Percentiles rank a stretch among this genome's conserved stretches.
phyloP scores from a whole-genome alignment of 169 alveolate genomes.

The Hepatocystis sp. region DNA sequence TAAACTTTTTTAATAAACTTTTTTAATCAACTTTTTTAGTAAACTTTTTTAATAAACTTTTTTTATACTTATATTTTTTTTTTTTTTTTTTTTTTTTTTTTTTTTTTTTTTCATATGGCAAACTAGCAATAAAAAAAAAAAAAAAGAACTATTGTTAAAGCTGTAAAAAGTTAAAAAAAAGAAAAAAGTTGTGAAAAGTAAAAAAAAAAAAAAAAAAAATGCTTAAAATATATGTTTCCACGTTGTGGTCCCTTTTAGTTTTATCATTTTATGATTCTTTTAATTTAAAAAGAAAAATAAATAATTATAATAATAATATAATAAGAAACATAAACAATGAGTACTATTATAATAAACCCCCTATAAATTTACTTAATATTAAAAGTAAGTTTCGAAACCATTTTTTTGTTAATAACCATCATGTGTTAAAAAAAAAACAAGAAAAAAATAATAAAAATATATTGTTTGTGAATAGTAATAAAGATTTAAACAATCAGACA shows the following conservation, averaged over 20 bases:
- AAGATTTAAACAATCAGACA: no score
- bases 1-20: no score
- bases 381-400: no score
- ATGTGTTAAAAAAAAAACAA: slow-evolving; percentile 15
- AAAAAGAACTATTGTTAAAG: no score
- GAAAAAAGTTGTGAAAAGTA: no score
- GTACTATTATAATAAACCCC: no score
- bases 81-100: neutral
- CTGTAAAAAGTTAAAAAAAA: no score
- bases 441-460: neutral
- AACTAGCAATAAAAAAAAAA: slow-evolving; percentile 3
- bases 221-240: slow-evolving; percentile 8
- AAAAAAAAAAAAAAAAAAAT: slow-evolving; percentile 19
- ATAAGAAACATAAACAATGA: slow-evolving; percentile 13
- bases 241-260: slow-evolving; percentile 30
- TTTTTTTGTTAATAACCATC: slow-evolving; percentile 9
- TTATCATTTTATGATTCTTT: slow-evolving; percentile 35
- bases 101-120: slow-evolving; percentile 5
- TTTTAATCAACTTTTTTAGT: no score
- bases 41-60: no score
- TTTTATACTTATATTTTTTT: no score
- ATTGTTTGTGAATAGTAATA: neutral
- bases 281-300: slow-evolving; percentile 17
- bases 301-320: no score
- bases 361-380: no score